phyloP scores from a whole-genome alignment of 1,284 basidiomycete species.

The Trametes hirsuta region DNA sequence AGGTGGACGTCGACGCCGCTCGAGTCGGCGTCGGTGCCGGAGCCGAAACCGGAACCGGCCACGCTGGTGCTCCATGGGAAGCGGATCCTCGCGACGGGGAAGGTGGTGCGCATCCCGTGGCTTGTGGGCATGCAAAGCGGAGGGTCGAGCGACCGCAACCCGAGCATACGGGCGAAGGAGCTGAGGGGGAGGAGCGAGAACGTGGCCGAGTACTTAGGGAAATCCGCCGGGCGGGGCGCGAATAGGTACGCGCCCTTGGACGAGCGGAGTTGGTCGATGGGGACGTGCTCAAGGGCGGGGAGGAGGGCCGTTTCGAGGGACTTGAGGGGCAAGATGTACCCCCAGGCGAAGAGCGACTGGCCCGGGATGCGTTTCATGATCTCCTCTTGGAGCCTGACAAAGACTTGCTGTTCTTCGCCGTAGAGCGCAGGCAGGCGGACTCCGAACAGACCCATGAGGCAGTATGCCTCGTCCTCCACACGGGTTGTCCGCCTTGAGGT shows the following conservation, averaged over 20 bases:
- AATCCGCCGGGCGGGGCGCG: constrained; percentile 13
- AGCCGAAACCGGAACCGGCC: not conserved
- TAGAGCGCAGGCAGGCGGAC: constrained; percentile 14
- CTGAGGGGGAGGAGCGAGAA: constrained; percentile 1
- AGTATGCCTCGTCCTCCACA: constrained; percentile 21
- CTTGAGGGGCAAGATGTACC: not conserved
- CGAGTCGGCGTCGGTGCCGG: no score
- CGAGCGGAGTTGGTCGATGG: constrained; percentile 1
- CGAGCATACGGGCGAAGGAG: not conserved
- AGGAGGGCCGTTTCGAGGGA: not conserved
- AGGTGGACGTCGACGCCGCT: not conserved
- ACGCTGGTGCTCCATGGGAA: not conserved
- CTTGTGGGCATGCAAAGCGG: constrained; percentile 9
- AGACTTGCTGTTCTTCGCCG: constrained; percentile 15
- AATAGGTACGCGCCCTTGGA: constrained; percentile 10
- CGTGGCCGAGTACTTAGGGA: not conserved
- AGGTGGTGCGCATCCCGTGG: constrained; percentile 14
- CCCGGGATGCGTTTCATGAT: constrained; percentile 11
- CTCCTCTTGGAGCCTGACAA: constrained; percentile 20
- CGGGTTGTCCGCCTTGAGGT: constrained; percentile 10
- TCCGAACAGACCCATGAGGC: constrained; percentile 18
- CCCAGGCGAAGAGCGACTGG: constrained; percentile 19
- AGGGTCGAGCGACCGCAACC: not conserved
- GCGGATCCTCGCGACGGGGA: constrained; percentile 1
- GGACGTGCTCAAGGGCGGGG: not conserved